Evolutionary conservation across 2,329 filamentous ascomycete species (phyloP), one percentile per base, ranked within the genome.

Genomic region (Colletotrichum kahawae): DNA sequence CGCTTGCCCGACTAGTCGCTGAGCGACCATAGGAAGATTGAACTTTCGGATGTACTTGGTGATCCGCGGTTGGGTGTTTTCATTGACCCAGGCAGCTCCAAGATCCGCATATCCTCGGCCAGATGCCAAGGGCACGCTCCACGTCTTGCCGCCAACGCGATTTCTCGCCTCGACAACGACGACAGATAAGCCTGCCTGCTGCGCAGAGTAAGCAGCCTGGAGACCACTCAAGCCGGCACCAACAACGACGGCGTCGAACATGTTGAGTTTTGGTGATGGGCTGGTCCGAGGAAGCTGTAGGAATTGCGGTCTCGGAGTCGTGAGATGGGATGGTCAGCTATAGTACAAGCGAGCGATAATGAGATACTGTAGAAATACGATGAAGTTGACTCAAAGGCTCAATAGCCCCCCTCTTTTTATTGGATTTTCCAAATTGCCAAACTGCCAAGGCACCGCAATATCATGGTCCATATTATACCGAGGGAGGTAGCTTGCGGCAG

Each of bases 101-200:
- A 78, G 65, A 13, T 79, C 77, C 4, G 87, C 83, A 16, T 64
- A 51, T 24, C 78, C 77, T 5, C 71, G 69, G 5, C 67, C 71
- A 16, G 57, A 69, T 7, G 77, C 67, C 8, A 78, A 31, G 4
- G 78, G 70, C 7, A 77, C 76, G 3, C 75, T 81, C 81, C 81
- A 85, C 0, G 81, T 84, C 76, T 85, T 85, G 2, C 86, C 86
- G 6, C 86, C 85, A 1, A 87, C 84, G 4, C 86, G 83, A 73
- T 87, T 82, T 5, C 85, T 77, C 7, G 85, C 85, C 68, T 87
- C 86, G 0, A 87, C 78, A 13, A 87, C 80, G 3, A 81, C 67
- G 21, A 79, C 81, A 2, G 83, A 84, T 0, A 82, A 76, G 0
- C 84, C 84, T 0, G 81, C 77, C 34, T 79, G 77, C 21, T 81